Evolutionary conservation across 768 basidiomycete genomes (phyloP).

Genomic region (Tubosaeta brunneosetosa): DNA sequence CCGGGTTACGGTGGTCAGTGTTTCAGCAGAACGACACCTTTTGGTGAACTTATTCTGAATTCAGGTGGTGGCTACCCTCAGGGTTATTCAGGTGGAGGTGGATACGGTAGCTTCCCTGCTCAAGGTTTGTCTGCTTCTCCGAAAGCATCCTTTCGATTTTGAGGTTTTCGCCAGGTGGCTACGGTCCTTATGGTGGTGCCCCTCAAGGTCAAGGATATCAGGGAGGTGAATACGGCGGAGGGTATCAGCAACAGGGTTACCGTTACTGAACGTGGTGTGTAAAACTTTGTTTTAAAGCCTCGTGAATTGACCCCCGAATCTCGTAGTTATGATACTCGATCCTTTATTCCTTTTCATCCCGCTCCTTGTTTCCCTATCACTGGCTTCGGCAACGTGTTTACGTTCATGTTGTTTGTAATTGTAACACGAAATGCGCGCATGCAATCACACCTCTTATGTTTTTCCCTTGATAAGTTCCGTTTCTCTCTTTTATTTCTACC

Average conservation of each 20-base stretch:
- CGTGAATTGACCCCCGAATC: neutral
- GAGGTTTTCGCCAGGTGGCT: constrained; percentile 5
- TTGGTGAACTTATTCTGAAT: constrained; percentile 13
- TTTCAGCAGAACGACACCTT: neutral
- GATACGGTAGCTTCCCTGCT: constrained; percentile 21
- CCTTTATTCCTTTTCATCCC: neutral
- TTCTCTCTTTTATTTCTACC: no score
- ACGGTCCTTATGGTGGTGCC: constrained; percentile 8
- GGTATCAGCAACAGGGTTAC: constrained; percentile 29
- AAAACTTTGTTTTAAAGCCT: no score
- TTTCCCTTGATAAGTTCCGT: neutral
- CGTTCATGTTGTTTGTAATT: constrained; percentile 14
- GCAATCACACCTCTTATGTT: neutral
- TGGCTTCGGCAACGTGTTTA: constrained; percentile 3
- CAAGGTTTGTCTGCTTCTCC: constrained; percentile 6
- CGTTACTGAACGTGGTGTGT: constrained; percentile 21
- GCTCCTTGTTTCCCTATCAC: neutral
- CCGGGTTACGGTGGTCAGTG: constrained; percentile 22
- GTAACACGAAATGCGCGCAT: constrained; percentile 16
- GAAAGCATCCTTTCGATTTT: neutral
- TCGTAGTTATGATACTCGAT: neutral
- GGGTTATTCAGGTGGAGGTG: constrained; percentile 12
- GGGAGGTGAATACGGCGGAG: constrained; percentile 19
- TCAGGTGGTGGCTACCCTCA: constrained; percentile 28
- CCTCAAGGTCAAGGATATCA: constrained; percentile 18